These are phyloP conservation scores for Clarireedia sp. DNA, from an alignment of 2,329 filamentous ascomycete species.

Conservation along the genomic window DNA sequence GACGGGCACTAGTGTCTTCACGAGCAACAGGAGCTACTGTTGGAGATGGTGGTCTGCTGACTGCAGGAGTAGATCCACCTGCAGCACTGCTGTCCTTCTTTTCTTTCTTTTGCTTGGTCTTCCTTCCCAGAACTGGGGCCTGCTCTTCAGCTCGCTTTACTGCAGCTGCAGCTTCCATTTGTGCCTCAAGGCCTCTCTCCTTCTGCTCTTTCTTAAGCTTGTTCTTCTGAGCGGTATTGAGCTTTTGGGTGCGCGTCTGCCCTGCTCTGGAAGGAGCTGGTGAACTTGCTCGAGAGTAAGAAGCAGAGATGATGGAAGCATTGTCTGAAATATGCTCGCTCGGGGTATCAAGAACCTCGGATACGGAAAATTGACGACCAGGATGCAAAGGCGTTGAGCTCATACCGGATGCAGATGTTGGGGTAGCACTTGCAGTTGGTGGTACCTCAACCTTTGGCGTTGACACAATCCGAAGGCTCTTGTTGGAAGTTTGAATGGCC, in stretches of 20 bases:
- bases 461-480: slow-evolving; percentile 62
- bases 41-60: slow-evolving; percentile 24
- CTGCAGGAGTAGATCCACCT: slow-evolving; percentile 23
- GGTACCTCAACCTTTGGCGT: slow-evolving; percentile 55
- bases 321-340: slow-evolving; percentile 73
- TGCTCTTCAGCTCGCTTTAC: slow-evolving; percentile 36
- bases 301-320: slow-evolving; percentile 64
- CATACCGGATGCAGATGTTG: slow-evolving; percentile 29
- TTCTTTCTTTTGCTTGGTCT: slow-evolving; percentile 81
- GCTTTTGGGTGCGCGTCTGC: slow-evolving; percentile 49
- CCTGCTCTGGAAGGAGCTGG: slow-evolving; percentile 61
- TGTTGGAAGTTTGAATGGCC: slow-evolving; percentile 36
- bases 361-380: slow-evolving; percentile 40
- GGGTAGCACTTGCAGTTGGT: slow-evolving; percentile 27
- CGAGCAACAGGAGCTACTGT: slow-evolving; percentile 9
- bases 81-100: slow-evolving; percentile 34
- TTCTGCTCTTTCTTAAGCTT: slow-evolving; percentile 61
- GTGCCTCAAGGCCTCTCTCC: slow-evolving; percentile 48
- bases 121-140: slow-evolving; percentile 68
- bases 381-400: slow-evolving; percentile 35
- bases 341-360: slow-evolving; percentile 61
- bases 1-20: slow-evolving; percentile 1
- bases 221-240: slow-evolving; percentile 66
- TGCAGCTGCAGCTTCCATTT: slow-evolving; percentile 44
- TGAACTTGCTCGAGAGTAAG: slow-evolving; percentile 64